Conservation (phyloP, 2,329 filamentous ascomycete species). For the Berkeleyomyces rouxiae region DNA sequence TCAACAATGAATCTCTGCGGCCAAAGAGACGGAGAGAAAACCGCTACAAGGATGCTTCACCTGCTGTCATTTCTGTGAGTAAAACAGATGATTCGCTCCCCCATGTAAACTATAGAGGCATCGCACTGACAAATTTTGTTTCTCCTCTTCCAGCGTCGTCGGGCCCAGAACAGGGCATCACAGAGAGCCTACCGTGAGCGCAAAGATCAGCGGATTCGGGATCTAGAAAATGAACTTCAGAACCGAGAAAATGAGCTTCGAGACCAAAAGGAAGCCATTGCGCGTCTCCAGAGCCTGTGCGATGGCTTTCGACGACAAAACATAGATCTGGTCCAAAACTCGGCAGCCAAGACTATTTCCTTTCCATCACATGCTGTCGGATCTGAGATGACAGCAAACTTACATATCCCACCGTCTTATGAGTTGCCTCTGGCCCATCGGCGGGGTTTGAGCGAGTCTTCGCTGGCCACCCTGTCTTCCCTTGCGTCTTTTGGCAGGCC, state of each 20-base stretch:
- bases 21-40: constrained; percentile 34
- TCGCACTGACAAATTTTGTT: constrained; percentile 6
- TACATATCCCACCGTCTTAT: not conserved
- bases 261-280: not conserved
- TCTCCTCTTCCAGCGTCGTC: constrained; percentile 17
- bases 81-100: not conserved
- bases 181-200: constrained; percentile 21
- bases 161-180: constrained; percentile 21
- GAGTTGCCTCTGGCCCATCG: not conserved
- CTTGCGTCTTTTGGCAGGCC: not conserved
- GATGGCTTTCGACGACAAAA: not conserved
- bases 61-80: constrained; percentile 32
- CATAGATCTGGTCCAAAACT: not conserved
- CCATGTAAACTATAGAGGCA: not conserved
- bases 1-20: constrained; percentile 16
- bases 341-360: not conserved
- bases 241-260: not conserved
- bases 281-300: constrained; percentile 20
- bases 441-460: not conserved
- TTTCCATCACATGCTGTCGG: not conserved
- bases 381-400: not conserved
- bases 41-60: constrained; percentile 35
- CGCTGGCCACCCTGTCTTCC: not conserved
- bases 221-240: constrained; percentile 13
- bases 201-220: constrained; percentile 17